Percentiles rank a stretch among this genome's conserved stretches.
Conservation (phyloP, 768 basidiomycete species). For the Leucosporidium creatinivorum region DNA sequence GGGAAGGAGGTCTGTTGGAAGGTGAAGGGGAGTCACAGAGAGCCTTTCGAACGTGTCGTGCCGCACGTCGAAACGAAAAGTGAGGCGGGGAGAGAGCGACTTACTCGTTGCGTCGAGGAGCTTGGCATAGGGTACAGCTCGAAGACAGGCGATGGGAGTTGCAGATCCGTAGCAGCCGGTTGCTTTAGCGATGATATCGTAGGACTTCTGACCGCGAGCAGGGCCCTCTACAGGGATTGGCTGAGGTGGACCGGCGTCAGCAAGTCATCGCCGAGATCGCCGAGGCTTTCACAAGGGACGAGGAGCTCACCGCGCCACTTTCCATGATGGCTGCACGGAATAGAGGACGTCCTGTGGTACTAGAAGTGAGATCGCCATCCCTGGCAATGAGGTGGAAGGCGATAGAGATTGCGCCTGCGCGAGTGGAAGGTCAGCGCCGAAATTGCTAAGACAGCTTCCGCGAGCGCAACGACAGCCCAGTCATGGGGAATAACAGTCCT, state of each 20-base stretch:
- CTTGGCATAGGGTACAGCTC: not conserved
- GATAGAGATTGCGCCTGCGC: constrained; percentile 9
- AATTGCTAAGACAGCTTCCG: too few species aligned
- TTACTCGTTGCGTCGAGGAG: constrained; percentile 12
- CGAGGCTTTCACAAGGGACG: too few species aligned
- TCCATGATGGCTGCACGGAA: constrained; percentile 29
- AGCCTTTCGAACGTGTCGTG: too few species aligned
- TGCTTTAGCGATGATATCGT: constrained; percentile 5
- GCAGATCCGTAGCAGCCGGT: not conserved
- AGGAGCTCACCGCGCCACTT: constrained; percentile 2
- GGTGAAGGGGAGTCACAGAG: not conserved
- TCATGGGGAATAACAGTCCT: too few species aligned
- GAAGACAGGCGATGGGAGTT: constrained; percentile 11
- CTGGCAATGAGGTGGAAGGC: constrained; percentile 17
- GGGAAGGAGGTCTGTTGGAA: constrained; percentile 1
- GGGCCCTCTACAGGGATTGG: constrained; percentile 13
- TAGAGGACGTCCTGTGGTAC: not conserved
- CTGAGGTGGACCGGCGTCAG: not conserved
- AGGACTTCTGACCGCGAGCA: constrained; percentile 5
- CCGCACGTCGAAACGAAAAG: too few species aligned
- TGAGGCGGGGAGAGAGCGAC: not conserved
- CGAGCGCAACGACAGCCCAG: too few species aligned
- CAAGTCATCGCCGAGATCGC: too few species aligned
- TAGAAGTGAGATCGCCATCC: constrained; percentile 7
- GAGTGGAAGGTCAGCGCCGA: too few species aligned